phyloP scores from a whole-genome alignment of 164 flowering plant species.

The Vitis rupestris region DNA sequence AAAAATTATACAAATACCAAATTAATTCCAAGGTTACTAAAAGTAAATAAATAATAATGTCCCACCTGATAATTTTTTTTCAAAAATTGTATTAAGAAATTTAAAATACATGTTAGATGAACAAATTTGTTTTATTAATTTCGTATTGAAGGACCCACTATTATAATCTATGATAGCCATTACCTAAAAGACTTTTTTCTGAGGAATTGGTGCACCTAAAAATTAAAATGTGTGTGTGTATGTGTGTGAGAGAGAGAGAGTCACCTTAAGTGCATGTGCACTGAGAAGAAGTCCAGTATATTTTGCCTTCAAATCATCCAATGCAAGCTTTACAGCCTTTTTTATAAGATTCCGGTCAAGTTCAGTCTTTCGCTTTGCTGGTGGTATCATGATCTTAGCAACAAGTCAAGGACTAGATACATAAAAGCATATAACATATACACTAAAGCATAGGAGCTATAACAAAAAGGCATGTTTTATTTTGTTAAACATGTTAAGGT shows the following conservation, averaged over 20 bases:
- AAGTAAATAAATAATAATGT: no score
- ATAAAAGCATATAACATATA: not conserved
- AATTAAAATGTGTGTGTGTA: not conserved
- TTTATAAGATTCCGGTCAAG: constrained; percentile 48
- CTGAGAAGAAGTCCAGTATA: constrained; percentile 72
- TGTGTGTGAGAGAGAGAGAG: constrained; percentile 7
- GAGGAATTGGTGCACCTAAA: not conserved
- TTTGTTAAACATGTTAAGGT: not conserved
- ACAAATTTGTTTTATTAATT: no score
- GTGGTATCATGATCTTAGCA: constrained; percentile 30
- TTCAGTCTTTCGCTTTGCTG: constrained; percentile 26
- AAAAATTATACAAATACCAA: no score
- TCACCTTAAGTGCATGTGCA: constrained; percentile 72
- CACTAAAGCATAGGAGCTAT: not conserved
- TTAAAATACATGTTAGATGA: no score
- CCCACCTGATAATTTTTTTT: no score
- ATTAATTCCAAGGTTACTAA: no score
- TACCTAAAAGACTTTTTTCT: no score
- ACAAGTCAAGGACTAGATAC: constrained; percentile 50
- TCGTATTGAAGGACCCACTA: no score
- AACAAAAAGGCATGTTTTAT: not conserved
- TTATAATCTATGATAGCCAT: no score
- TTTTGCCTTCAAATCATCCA: constrained; percentile 75
- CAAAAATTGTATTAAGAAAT: no score
- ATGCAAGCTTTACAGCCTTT: constrained; percentile 62